Evolutionary conservation across 352 stramenopile genomes (phyloP).

Genomic region (Phytophthora fragariae): DNA sequence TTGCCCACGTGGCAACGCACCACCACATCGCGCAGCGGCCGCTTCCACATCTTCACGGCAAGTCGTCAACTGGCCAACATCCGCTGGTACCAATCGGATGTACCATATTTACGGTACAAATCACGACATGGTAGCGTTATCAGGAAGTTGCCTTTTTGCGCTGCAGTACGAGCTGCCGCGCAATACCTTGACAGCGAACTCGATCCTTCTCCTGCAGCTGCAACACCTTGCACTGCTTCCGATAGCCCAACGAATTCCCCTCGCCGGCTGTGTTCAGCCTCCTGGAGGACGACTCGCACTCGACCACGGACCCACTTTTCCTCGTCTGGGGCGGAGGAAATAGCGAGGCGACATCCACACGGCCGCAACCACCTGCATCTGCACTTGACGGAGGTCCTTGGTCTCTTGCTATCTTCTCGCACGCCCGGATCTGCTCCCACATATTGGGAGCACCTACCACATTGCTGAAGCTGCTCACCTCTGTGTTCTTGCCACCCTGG

Average conservation of each 20-base stretch:
- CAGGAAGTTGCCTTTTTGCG: conserved; percentile 58
- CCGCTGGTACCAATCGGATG: background rate
- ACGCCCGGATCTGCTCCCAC: conserved; percentile 48
- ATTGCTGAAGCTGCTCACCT: conserved; percentile 27
- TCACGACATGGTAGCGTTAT: conserved; percentile 4
- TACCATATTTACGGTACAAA: background rate
- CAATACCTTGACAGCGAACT: conserved; percentile 55
- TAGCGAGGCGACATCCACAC: conserved; percentile 29
- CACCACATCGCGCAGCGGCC: conserved; percentile 69
- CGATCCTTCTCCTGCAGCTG: conserved; percentile 77
- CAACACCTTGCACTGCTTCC: conserved; percentile 59
- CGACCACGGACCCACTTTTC: conserved; percentile 12
- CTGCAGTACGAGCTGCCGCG: conserved; percentile 51
- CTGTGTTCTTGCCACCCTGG: conserved; percentile 9
- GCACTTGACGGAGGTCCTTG: conserved; percentile 15
- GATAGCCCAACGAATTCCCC: conserved; percentile 28
- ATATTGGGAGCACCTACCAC: conserved; percentile 42
- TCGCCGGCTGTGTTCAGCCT: conserved; percentile 17
- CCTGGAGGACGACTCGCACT: conserved; percentile 24
- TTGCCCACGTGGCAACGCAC: conserved; percentile 82
- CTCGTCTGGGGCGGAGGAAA: conserved; percentile 28
- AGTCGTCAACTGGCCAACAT: background rate
- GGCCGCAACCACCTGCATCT: conserved; percentile 22
- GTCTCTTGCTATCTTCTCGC: conserved; percentile 30
- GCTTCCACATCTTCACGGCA: conserved; percentile 51